phyloP scores from a whole-genome alignment of 2,329 filamentous ascomycete genomes.

The Diaporthe humulicola region DNA sequence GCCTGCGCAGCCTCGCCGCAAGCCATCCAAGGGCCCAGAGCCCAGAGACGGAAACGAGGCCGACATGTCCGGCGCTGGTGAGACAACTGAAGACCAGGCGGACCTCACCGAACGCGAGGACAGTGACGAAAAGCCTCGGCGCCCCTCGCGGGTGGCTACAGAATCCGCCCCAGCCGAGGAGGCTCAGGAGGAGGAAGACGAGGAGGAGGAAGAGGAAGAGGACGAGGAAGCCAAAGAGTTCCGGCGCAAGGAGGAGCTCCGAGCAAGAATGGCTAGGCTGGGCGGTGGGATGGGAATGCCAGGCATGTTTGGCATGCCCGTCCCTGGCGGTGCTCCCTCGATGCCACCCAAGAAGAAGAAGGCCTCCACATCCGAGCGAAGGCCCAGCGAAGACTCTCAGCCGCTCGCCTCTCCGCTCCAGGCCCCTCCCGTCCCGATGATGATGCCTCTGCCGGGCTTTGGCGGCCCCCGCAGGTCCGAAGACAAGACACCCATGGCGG shows the following conservation, averaged over 20 bases:
- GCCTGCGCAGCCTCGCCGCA: slow-evolving; percentile 63
- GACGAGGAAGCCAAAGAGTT: slow-evolving; percentile 91
- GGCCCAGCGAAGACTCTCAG: slow-evolving; percentile 58
- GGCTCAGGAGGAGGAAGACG: slow-evolving; percentile 62
- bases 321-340: slow-evolving; percentile 62
- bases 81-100: slow-evolving; percentile 71
- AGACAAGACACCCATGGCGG: slow-evolving; percentile 59
- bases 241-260: slow-evolving; percentile 85
- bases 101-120: slow-evolving; percentile 80
- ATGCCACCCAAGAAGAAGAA: slow-evolving; percentile 70
- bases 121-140: slow-evolving; percentile 70
- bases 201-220: slow-evolving; percentile 80
- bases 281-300: slow-evolving; percentile 97
- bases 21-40: slow-evolving; percentile 60
- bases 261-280: slow-evolving; percentile 98
- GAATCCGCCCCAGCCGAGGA: slow-evolving; percentile 50
- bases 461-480: slow-evolving; percentile 66
- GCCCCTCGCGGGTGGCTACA: slow-evolving; percentile 54
- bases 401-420: slow-evolving; percentile 59
- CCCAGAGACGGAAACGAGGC: slow-evolving; percentile 73
- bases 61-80: slow-evolving; percentile 74
- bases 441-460: slow-evolving; percentile 81
- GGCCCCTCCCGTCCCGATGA: slow-evolving; percentile 68
- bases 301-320: slow-evolving; percentile 87
- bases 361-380: slow-evolving; percentile 55